phyloP scores from a whole-genome alignment of 2,329 filamentous ascomycete species.

The Ciborinia camelliae region DNA sequence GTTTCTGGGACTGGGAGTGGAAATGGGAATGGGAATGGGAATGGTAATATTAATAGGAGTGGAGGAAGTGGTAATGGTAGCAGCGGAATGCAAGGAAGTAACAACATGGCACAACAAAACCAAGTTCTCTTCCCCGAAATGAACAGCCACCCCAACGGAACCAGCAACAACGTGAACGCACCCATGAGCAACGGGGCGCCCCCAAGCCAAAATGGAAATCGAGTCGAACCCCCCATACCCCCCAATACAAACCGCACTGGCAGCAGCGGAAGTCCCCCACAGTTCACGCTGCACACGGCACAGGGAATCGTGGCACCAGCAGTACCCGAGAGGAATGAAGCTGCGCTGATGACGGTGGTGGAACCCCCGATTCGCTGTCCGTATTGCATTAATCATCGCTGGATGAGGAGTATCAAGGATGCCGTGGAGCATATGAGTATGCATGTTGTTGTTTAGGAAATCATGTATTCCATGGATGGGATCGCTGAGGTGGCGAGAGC shows the following conservation, averaged over 20 bases:
- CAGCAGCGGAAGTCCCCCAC: slow-evolving; percentile 15
- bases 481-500: too few species aligned
- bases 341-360: slow-evolving; percentile 28
- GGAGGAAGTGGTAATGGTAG: slow-evolving; percentile 27
- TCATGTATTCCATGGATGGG: too few species aligned
- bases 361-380: slow-evolving; percentile 36
- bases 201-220: slow-evolving; percentile 13
- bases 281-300: slow-evolving; percentile 34
- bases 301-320: slow-evolving; percentile 32
- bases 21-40: slow-evolving; percentile 4
- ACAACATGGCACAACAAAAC: slow-evolving; percentile 1
- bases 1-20: background rate
- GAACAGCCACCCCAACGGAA: slow-evolving; percentile 17
- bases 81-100: background rate
- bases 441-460: slow-evolving; percentile 37
- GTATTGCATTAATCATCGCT: slow-evolving; percentile 37
- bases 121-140: slow-evolving; percentile 20
- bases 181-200: background rate
- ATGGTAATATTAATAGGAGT: slow-evolving; percentile 23
- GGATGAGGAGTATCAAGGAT: slow-evolving; percentile 37
- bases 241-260: background rate
- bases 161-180: background rate
- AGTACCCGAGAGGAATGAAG: slow-evolving; percentile 26
- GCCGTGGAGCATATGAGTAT: slow-evolving; percentile 39
- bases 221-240: background rate